These are phyloP conservation scores for Cadophora sp. DNA, from an alignment of 2,329 filamentous ascomycete genomes.

Conservation along the genomic window DNA sequence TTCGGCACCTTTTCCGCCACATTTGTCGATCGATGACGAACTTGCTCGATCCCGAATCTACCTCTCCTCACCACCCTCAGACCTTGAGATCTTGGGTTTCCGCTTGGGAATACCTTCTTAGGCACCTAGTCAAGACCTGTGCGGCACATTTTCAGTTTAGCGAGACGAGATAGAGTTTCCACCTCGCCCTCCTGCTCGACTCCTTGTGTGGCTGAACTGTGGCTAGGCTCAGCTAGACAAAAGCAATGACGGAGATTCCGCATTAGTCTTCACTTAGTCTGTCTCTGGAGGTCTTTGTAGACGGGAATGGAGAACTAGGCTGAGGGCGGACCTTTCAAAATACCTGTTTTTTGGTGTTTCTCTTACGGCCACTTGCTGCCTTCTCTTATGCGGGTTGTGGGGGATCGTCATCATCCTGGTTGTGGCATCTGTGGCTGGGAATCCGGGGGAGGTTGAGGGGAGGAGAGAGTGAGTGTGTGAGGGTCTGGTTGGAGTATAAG, in stretches of 20 bases:
- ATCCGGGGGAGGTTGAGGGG: neutral
- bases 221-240: neutral
- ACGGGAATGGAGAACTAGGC: neutral
- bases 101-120: no score
- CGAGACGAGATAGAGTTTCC: no score
- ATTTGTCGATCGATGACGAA: no score
- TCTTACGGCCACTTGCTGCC: neutral
- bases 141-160: no score
- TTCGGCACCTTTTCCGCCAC: no score
- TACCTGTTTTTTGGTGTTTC: neutral
- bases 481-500: neutral
- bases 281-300: neutral
- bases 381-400: neutral
- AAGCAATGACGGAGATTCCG: conserved; percentile 1
- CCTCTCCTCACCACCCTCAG: no score
- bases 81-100: no score
- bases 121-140: no score
- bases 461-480: no score
- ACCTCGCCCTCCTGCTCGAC: no score
- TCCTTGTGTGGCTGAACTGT: neutral
- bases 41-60: no score
- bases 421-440: neutral
- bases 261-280: neutral
- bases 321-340: neutral
- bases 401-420: neutral